A percentile compares a stretch with the other conserved stretches of the same genome.
Evolutionary conservation across 225 moss, liverwort and hornwort genomes (phyloP).

Genomic region (Antitrichia curtipendula): DNA sequence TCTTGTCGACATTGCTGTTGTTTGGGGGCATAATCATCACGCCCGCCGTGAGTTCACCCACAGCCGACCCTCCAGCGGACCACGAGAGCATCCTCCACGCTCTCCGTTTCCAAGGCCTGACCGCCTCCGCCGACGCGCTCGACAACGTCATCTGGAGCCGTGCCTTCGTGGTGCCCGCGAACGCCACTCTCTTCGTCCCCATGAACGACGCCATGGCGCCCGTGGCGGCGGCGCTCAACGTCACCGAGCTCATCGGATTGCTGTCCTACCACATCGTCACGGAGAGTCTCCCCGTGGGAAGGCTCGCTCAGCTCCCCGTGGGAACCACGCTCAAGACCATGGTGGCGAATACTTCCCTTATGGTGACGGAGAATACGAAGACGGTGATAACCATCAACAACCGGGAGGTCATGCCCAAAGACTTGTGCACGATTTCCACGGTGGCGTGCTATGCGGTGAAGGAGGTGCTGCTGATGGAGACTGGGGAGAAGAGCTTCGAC

Average conservation of each 20-base stretch:
- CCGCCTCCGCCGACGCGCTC: not conserved
- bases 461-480: not conserved
- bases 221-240: not conserved
- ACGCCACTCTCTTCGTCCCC: constrained; percentile 5
- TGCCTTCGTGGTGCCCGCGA: not conserved
- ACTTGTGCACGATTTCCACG: not conserved
- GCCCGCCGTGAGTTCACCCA: not conserved
- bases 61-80: not conserved
- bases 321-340: not conserved
- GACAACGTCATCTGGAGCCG: not conserved
- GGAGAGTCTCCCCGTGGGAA: not conserved
- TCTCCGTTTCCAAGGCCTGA: not conserved
- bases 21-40: not conserved
- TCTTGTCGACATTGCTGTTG: not conserved
- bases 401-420: not conserved
- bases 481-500: not conserved
- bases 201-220: not conserved
- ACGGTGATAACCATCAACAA: not conserved
- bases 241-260: not conserved
- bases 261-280: not conserved
- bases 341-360: not conserved
- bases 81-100: not conserved
- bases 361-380: not conserved
- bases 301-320: not conserved
- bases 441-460: constrained; percentile 1